phyloP scores from a whole-genome alignment of 306 rosid genomes.

The Dryas alaskensis region DNA sequence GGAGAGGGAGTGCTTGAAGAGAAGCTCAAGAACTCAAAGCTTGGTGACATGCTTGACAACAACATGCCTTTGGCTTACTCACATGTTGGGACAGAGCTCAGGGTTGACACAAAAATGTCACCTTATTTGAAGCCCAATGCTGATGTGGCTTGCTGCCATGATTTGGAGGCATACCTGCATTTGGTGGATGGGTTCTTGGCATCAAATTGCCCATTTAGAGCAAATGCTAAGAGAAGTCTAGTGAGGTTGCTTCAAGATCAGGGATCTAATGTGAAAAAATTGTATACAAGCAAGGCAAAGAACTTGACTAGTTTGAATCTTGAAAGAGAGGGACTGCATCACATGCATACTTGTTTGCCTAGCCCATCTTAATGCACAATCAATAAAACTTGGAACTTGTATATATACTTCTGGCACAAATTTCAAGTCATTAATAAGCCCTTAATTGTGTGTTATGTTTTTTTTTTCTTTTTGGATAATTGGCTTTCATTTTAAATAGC shows the following conservation, averaged over 20 bases:
- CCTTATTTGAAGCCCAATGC: conserved; percentile 85
- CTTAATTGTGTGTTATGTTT: neutral
- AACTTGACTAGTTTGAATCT: conserved; percentile 49
- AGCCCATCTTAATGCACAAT: conserved; percentile 50
- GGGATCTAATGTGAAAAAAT: conserved; percentile 62
- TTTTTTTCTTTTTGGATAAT: neutral
- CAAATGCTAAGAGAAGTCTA: conserved; percentile 82
- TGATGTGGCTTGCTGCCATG: conserved; percentile 86
- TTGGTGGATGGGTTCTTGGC: conserved; percentile 90
- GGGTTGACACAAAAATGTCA: conserved; percentile 80
- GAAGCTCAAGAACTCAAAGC: conserved; percentile 33
- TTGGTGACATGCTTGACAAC: conserved; percentile 49
- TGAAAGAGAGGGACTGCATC: conserved; percentile 39
- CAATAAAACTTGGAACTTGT: conserved; percentile 8
- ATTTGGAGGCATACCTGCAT: conserved; percentile 86
- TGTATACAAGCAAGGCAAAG: conserved; percentile 74
- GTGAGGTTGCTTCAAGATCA: conserved; percentile 71
- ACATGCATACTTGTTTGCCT: conserved; percentile 56
- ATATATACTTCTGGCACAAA: neutral
- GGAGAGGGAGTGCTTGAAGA: conserved; percentile 48
- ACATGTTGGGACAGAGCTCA: conserved; percentile 74
- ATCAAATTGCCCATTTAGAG: conserved; percentile 72
- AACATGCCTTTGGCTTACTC: conserved; percentile 61
- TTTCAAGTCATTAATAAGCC: neutral
- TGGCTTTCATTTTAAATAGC: neutral